Percentiles rank a stretch among this genome's conserved stretches.
phyloP scores from a whole-genome alignment of 495 filamentous ascomycete species.

The Pyrenula aspistea region DNA sequence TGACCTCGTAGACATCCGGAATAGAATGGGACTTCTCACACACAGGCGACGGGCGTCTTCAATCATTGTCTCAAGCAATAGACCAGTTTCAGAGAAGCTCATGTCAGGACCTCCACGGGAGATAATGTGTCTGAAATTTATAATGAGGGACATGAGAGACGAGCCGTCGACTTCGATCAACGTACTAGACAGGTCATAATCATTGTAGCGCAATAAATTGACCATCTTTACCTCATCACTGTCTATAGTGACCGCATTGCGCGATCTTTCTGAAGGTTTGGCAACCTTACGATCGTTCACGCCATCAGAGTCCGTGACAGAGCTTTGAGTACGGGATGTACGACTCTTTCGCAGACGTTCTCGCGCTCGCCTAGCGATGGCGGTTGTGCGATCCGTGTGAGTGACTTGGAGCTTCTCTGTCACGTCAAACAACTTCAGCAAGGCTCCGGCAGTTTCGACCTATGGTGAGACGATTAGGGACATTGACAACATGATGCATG shows the following conservation, averaged over 20 bases:
- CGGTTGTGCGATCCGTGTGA: conserved; percentile 11
- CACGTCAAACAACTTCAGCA: conserved; percentile 18
- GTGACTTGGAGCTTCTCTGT: conserved; percentile 12
- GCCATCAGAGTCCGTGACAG: too few species aligned
- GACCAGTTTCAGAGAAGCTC: conserved; percentile 15
- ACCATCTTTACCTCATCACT: conserved; percentile 17
- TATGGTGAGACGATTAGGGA: too few species aligned
- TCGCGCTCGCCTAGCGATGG: background rate
- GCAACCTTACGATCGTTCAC: too few species aligned
- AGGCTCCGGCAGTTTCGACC: conserved; percentile 18
- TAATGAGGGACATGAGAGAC: conserved; percentile 15
- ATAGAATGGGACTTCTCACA: conserved; percentile 19
- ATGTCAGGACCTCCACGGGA: conserved; percentile 14
- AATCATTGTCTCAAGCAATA: conserved; percentile 22
- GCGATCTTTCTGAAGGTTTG: too few species aligned
- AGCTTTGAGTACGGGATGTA: too few species aligned
- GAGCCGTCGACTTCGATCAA: conserved; percentile 20
- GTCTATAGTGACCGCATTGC: conserved; percentile 16
- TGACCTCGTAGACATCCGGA: conserved; percentile 20
- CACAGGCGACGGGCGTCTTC: conserved; percentile 22
- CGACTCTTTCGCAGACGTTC: background rate
- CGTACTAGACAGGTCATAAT: conserved; percentile 15
- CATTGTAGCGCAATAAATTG: conserved; percentile 11
- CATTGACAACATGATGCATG: too few species aligned
- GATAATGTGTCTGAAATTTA: conserved; percentile 14